Evolutionary conservation across 306 rosid species (phyloP).

Genomic region (Oxytropis ochrocephala): DNA sequence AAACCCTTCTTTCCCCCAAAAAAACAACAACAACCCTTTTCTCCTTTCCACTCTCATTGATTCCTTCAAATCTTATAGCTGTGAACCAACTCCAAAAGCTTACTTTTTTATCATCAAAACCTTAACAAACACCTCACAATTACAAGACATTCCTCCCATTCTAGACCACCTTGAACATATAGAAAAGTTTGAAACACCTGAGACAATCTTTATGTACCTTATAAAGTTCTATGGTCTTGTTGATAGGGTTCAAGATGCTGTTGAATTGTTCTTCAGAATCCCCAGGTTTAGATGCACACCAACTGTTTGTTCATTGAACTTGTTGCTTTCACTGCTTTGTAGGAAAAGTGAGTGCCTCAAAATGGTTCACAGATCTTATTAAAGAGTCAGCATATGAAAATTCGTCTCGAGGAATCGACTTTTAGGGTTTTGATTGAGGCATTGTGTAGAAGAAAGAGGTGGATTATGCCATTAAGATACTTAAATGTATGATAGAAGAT

Average conservation of each 20-base stretch:
- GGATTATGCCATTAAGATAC: slow-evolving; percentile 54
- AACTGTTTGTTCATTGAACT: slow-evolving; percentile 34
- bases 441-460: slow-evolving; percentile 49
- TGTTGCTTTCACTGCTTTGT: slow-evolving; percentile 58
- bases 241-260: slow-evolving; percentile 43
- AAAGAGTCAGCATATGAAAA: slow-evolving; percentile 48
- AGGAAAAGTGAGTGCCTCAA: slow-evolving; percentile 36
- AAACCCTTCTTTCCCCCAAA: slow-evolving; percentile 15
- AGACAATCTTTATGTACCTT: slow-evolving; percentile 40
- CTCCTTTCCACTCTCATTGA: slow-evolving; percentile 55
- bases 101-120: slow-evolving; percentile 56
- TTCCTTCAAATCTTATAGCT: slow-evolving; percentile 50
- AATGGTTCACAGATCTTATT: slow-evolving; percentile 55
- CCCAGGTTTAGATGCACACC: too few species aligned
- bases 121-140: slow-evolving; percentile 33
- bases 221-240: slow-evolving; percentile 33
- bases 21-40: slow-evolving; percentile 20
- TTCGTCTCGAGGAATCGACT: slow-evolving; percentile 61
- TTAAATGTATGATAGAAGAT: slow-evolving; percentile 45
- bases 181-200: slow-evolving; percentile 56
- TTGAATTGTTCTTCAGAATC: slow-evolving; percentile 25
- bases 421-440: slow-evolving; percentile 52
- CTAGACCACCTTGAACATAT: slow-evolving; percentile 47
- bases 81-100: slow-evolving; percentile 65
- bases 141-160: slow-evolving; percentile 37